Percentiles rank a stretch among this genome's conserved stretches.
Evolutionary conservation across 768 basidiomycete genomes (phyloP).

Genomic region (Rossbeevera mucosa): DNA sequence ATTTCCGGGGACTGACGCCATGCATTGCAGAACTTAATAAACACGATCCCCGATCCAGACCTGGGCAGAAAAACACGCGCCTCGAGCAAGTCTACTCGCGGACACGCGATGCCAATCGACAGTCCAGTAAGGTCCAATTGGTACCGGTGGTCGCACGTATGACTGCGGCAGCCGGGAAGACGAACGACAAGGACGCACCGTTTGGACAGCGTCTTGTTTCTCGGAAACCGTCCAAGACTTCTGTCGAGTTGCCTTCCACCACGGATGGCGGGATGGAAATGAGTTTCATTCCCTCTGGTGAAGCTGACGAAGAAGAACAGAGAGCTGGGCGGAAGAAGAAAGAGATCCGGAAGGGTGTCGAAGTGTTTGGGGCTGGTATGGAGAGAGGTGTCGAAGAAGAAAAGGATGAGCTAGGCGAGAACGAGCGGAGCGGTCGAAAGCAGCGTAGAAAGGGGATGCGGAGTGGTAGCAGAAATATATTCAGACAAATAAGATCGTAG

Average conservation of each 20-base stretch:
- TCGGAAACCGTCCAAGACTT: constrained; percentile 9
- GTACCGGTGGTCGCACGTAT: constrained; percentile 57
- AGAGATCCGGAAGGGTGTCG: constrained; percentile 54
- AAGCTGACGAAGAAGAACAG: constrained; percentile 10
- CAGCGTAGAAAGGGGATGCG: constrained; percentile 73
- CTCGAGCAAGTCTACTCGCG: constrained; percentile 43
- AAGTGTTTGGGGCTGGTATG: constrained; percentile 84
- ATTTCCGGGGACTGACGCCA: constrained; percentile 13
- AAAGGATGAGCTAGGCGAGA: constrained; percentile 48
- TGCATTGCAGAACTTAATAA: constrained; percentile 42
- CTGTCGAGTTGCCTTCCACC: constrained; percentile 13
- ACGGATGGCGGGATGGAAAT: constrained; percentile 76
- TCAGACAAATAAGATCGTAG: constrained; percentile 37
- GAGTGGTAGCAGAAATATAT: constrained; percentile 88
- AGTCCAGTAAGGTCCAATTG: constrained; percentile 51
- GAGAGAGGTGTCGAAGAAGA: constrained; percentile 67
- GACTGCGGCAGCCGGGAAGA: constrained; percentile 23
- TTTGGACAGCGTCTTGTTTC: constrained; percentile 65
- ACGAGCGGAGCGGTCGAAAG: constrained; percentile 73
- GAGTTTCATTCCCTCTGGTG: constrained; percentile 66
- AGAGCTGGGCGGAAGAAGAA: constrained; percentile 30
- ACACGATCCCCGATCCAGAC: constrained; percentile 53
- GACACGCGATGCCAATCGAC: constrained; percentile 40
- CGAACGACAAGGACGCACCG: constrained; percentile 49
- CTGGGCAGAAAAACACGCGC: constrained; percentile 45